Evolutionary conservation across 2,329 filamentous ascomycete genomes (phyloP), one percentile per base, ranked within the genome.

Genomic region (Huntiella abstrusa): DNA sequence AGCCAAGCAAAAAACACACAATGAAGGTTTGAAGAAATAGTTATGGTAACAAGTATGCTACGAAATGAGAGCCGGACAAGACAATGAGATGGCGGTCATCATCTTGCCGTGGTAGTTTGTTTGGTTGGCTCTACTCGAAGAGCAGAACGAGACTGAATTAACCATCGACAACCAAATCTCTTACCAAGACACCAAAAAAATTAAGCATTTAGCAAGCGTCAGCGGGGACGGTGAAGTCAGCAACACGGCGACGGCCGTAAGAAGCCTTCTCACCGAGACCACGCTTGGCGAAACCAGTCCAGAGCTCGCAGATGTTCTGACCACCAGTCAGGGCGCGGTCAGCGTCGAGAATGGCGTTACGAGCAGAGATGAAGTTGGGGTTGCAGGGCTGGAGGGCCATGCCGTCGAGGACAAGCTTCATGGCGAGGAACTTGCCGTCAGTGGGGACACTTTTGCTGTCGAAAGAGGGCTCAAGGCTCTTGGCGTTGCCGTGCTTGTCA

Each of bases 361-460:
- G 62, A 1, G 69, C 68, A 45, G 64, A 62, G 8, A 72, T 58
- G 47, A 75, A 69, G 44, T 62, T 70, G 22, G 71, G 70, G 53
- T 64, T 67, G 59, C 71, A 75, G 12, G 71, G 70, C 60, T 74
- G 71, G 46, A 75, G 59, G 3, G 66, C 62, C 64, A 75, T 63
- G 7, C 60, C 70, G 38, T 70, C 64, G 2, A 70, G 49, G 4
- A 74, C 67, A 2, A 75, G 56, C 59, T 73, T 69, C 64, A 73
- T 62, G 5, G 60, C 53, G 12, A 73, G 58, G 52, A 64, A 73
- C 49, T 65, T 66, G 15, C 71, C 71, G 48, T 73, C 69, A 0
- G 60, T 67, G 2, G 71, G 70, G 1, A 71, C 61, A 2, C 67
- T 65, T 6, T 60, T 58, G 8, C 32, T 46, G 40, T 57, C 53